Base-by-base conservation (phyloP, 768 basidiomycete genomes). In the Russula earlei region DNA sequence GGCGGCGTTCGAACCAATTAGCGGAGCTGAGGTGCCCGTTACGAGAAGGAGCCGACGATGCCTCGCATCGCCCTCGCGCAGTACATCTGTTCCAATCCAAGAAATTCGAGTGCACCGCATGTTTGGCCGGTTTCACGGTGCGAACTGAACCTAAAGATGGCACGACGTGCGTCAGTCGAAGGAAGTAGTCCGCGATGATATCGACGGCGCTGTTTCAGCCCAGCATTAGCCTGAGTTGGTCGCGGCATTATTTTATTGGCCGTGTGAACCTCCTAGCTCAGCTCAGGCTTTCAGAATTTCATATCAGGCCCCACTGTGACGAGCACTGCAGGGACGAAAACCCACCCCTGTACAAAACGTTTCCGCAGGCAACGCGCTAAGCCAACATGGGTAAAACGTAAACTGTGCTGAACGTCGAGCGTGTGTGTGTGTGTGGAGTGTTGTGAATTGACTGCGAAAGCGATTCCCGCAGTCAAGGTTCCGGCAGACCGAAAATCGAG, bases 261-360 rank as follows among this genome's bases (percentile, higher is more conserved):
- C 54, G 54, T 49, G 54, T 48, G 54, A 55, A 55, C n/a, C 12
- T n/a, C 22, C 12, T 14, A 11, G 29, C 29, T 31, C n/a, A n/a
- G 22, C 7, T 8, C 11, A 25, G 31, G n/a, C 44, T 46, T 29
- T 5, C 14, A 40, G 14, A 53, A 53, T 54, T 54, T 54, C 53
- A 54, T 54, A 54, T 22, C 40, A 40, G 49, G 37, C 27, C 52
- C 52, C 52, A 17, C 34, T 20, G 34, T 25, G 25, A 38, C 14
- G 24, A 44, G 14, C 17, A 24, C 34, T 14, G 10, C 15, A n/a
- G n/a, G n/a, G n/a, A n/a, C n/a, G n/a, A n/a, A n/a, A n/a, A n/a
- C n/a, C n/a, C n/a, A n/a, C n/a, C n/a, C 41, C 29, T 48, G 40
- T 20, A 29, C 22, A 46, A n/a, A 44, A 54, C 27, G 44, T 20